Base-by-base conservation (phyloP, 177 flowering plant species). In the Tripterygium wilfordii region DNA sequence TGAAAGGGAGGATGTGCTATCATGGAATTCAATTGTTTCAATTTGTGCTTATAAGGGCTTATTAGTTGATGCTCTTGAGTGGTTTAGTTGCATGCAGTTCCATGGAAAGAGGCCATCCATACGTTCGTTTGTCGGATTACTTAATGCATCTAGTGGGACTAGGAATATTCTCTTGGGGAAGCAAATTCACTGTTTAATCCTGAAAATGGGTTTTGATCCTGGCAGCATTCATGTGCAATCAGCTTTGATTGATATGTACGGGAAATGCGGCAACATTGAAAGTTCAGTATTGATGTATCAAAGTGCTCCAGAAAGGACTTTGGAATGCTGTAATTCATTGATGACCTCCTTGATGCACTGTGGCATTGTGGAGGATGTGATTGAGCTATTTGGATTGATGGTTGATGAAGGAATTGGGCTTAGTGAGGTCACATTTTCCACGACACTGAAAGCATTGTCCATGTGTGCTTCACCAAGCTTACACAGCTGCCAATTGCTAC, bases 231-330 rank as follows among this genome's bases (percentile, higher is more conserved):
- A 74, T 67, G 63, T 83, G 32, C 83, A 69, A 48, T 88, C 88
- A 41, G 79, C 94, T 42, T 49, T 85, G 54, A 79, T 85, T 9
- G 67, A 83, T 54, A 79, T 88, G 88, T 85, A 85, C 52, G 96
- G 96, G 13, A 80, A 82, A 62, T 80, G 87, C 28, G 40, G 68
- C 25, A 68, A 70, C 29, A 72, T 80, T 37, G 71, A 65, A 52
- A 60, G 66, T 42, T 69, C 88, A 0, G 69, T 78, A 1, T 36
- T 56, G 14, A 3, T 83, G 19, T 80, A 68, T 48, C 69, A 77
- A 22, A 57, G 45, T 22, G 40, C 52, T 55, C 60, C 64, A 5
- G 56, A 46, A 29, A 75, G 56, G 58, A 65, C 57, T 24, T 10
- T 67, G 31, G 96, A 73, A 54, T 69, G 73, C 42, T 79, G 77